Evolutionary conservation across 2,329 filamentous ascomycete genomes (phyloP), one percentile per base, ranked within the genome.

Genomic region (Sarocladiaceae sp.): DNA sequence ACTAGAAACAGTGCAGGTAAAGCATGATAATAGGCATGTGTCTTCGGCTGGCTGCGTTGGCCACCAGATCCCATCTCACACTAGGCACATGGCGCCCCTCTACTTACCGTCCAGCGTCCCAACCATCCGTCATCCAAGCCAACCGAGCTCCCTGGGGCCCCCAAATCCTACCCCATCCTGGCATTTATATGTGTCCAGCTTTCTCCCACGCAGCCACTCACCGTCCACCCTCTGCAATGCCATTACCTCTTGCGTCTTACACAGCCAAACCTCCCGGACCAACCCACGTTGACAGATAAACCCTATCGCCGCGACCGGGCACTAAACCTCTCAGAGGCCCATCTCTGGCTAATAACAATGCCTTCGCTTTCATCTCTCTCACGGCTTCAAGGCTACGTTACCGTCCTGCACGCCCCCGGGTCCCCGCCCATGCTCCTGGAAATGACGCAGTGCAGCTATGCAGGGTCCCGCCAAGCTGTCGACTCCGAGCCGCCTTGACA

Each of bases 121-220:
- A 44, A 20, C 37, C n/a, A 22, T 40, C 37, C 37, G 20, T 36
- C 33, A n/a, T n/a, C n/a, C n/a, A n/a, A n/a, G n/a, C n/a, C n/a
- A n/a, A n/a, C n/a, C n/a, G n/a, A n/a, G n/a, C n/a, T n/a, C n/a
- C n/a, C 15, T 23, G 37, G 8, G 20, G 12, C 20, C 28, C 29
- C 20, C 47, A 10, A 15, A 25, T 31, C 25, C 29, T 31, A 36
- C 47, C 23, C 22, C 25, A 42, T 42, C 18, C 37, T 42, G 33
- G 37, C 37, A 48, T 48, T 48, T 48, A 18, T 48, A 48, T 48
- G 44, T 48, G 44, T 48, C 44, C 44, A 48, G 44, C 44, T 48
- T 48, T 48, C 44, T 48, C 26, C 13, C 15, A 13, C 15, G 13
- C 26, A 48, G 44, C 47, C 47, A 50, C 47, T 50, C 47, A 50